Percentiles rank a stretch among this genome's conserved stretches.
phyloP scores from a whole-genome alignment of 768 basidiomycete genomes.

The Leccinum arenicola region DNA sequence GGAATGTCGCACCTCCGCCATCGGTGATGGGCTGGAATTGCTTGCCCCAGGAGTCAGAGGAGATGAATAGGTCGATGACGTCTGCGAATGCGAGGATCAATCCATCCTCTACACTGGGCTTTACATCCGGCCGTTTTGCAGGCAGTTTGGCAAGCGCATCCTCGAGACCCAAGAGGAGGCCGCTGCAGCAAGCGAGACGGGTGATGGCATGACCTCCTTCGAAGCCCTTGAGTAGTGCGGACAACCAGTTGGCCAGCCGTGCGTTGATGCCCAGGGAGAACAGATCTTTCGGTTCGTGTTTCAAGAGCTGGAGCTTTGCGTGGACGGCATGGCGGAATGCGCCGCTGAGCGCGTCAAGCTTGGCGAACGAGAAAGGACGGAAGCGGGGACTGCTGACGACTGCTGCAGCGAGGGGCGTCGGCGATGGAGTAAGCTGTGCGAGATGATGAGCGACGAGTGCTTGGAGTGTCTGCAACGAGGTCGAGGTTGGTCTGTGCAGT shows the following conservation, averaged over 20 bases:
- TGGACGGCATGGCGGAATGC: slow-evolving; percentile 34
- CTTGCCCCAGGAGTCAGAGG: slow-evolving; percentile 54
- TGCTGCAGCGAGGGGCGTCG: slow-evolving; percentile 33
- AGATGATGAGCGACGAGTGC: slow-evolving; percentile 30
- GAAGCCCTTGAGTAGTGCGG: slow-evolving; percentile 51
- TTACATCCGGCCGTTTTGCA: slow-evolving; percentile 30
- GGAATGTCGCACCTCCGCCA: slow-evolving; percentile 35
- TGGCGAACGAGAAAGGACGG: slow-evolving; percentile 28
- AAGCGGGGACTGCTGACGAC: slow-evolving; percentile 32
- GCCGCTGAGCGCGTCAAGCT: slow-evolving; percentile 26
- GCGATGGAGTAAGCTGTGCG: slow-evolving; percentile 23
- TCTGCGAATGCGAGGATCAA: slow-evolving; percentile 70
- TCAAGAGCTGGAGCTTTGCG: slow-evolving; percentile 23
- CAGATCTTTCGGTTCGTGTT: slow-evolving; percentile 28
- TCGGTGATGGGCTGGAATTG: slow-evolving; percentile 61
- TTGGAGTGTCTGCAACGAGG: slow-evolving; percentile 22
- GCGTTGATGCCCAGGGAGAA: slow-evolving; percentile 37
- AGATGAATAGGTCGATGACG: slow-evolving; percentile 58
- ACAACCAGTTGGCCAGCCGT: slow-evolving; percentile 49
- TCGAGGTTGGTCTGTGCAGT: slow-evolving; percentile 26
- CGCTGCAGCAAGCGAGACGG: slow-evolving; percentile 59
- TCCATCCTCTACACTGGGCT: slow-evolving; percentile 58
- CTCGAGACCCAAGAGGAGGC: slow-evolving; percentile 61
- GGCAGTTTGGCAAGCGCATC: slow-evolving; percentile 41
- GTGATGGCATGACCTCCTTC: slow-evolving; percentile 65